Base-by-base conservation (phyloP, 495 filamentous ascomycete genomes). In the Lepidopterella palustris region DNA sequence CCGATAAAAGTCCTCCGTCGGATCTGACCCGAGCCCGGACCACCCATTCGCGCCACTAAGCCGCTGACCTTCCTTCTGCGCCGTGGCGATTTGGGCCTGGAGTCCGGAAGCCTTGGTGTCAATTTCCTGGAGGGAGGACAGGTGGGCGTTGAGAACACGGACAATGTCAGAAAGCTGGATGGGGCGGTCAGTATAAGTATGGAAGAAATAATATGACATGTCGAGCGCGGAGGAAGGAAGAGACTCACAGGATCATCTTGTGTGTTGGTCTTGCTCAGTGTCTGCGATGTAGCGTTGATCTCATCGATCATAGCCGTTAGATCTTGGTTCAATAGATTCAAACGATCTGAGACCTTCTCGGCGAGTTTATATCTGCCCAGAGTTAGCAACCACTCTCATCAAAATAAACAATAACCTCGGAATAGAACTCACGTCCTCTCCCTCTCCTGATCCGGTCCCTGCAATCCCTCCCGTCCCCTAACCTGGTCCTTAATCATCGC, bases 231-330 rank as follows among this genome's bases (percentile, higher is more conserved):
- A 28, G 45, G 45, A 15, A n/a, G n/a, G 25, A 24, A 39, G 4
- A 67, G 64, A 82, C 90, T 72, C 82, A 96, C 92, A 64, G 91
- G 92, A 77, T 96, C 92, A 73, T 96, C 90, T 42, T 87, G 79
- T 72, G 90, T 92, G 73, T 78, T 87, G 45, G 86, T 91, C 79
- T 92, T 93, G 78, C 83, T 92, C 60, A 99, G 77, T 4, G 82
- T 87, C 25, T 87, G 78, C 8, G 86, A 90, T 49, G 90, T 90
- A 57, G 83, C 82, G 68, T 99, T 99, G 68, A 97, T 93, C 73
- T 96, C 93, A 68, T 96, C 91, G 68, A 99, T 96, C 91, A 99
- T 97, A 73, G 86, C 88, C 40, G 80, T 80, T 52, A 97, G 76
- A 71, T 96, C 90, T 71, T 87, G 89, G 72, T 89, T 89, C 87